Evolutionary conservation across 179 eudicot genomes (phyloP), one percentile per base, ranked within the genome.

Genomic region (Pouteria campechiana): DNA sequence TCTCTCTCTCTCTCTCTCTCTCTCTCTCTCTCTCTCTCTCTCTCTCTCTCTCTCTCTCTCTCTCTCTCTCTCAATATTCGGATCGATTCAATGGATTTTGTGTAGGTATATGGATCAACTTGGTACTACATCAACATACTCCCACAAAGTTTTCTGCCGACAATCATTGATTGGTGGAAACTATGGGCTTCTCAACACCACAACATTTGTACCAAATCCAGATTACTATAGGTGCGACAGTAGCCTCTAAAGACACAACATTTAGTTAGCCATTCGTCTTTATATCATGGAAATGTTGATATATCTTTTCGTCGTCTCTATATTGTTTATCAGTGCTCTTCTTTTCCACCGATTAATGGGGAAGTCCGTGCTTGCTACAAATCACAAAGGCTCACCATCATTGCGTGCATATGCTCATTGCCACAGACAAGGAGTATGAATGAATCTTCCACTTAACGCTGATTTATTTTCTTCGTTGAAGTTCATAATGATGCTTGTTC

Each of bases 161-260:
- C 87, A 79, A 46, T 33, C 79, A 36, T 49, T 79, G 2, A 63
- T 75, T 17, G 87, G 82, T 46, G 82, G 87, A 40, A 65, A 71
- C 44, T 79, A 79, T 52, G 79, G 41, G 17, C 74, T 79, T 15
- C 74, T 79, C 8, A 72, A 79, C 44, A 68, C 67, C 17, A 79
- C 74, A 9, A 55, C 72, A 2, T 79, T 65, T 50, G 24, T 66
- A 27, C 87, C 87, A 4, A 79, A 79, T 41, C 82, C 87, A 0
- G 87, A 79, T 43, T 79, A 71, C 44, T 79, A 79, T 6, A 67
- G 87, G 86, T 74, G 19, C n/a, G n/a, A n/a, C n/a, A n/a, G n/a
- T n/a, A n/a, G n/a, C n/a, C n/a, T n/a, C n/a, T n/a, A n/a, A n/a
- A n/a, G n/a, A n/a, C n/a, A n/a, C n/a, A n/a, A n/a, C n/a, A n/a